Base-by-base conservation (phyloP, 495 filamentous ascomycete species). In the Annulohypoxylon maeteangense region DNA sequence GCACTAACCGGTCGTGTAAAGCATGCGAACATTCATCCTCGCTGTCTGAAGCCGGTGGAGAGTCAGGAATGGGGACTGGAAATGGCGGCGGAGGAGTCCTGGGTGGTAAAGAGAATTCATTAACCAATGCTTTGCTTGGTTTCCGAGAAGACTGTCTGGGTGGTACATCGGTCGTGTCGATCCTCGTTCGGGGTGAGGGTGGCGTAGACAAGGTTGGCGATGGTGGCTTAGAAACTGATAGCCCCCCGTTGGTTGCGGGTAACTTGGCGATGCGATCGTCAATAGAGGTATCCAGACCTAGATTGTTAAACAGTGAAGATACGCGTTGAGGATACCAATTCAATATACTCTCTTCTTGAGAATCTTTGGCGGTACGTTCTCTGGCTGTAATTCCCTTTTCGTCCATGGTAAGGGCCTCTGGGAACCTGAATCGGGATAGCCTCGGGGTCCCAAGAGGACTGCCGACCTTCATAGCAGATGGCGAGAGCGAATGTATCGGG, bases 271-370 rank as follows among this genome's bases (percentile, higher is more conserved):
- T 53, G 11, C 63, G 47, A 27, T 68, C 62, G 11, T 65, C 63
- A 20, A 70, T 65, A 14, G 70, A 67, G 14, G 67, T 66, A 11
- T 73, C 71, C 40, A 77, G 67, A 10, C 71, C 75, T 10, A 74
- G 67, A 47, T 71, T 74, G 31, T 75, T 61, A 31, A 77, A 72
- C 14, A 75, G 34, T 7, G 71, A 66, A 16, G 75, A 77, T 23
- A 75, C 38, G 45, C 71, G 75, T 34, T 68, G 72, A 7, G 73
- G 75, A 27, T 38, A 44, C 75, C 75, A 77, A 51, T 77, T 70
- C 42, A 77, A 42, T 27, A 74, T 62, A 10, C 60, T 68, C 32
- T 70, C 68, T 16, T 22, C 53, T 50, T 22, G 58, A 8, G 1
- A 5, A 31, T 67, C 47, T 25, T 58, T 29, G 20, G 6, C 4